Base-by-base conservation (phyloP, 2,329 filamentous ascomycete genomes). In the Exophiala spinifera region DNA sequence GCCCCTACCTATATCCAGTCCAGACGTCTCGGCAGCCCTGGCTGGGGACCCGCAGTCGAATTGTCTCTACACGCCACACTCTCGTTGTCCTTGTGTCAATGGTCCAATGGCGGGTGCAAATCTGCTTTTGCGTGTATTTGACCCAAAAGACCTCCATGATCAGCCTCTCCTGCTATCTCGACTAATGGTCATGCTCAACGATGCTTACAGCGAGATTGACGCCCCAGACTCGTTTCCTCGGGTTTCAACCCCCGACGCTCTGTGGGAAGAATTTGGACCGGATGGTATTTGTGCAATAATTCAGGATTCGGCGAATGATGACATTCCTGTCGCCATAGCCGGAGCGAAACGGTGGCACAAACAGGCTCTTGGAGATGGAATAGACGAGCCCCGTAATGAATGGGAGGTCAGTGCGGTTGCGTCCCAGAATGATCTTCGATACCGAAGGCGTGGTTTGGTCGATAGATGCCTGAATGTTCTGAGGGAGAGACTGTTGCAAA, bases 131-230 rank as follows among this genome's bases (percentile, higher is more conserved):
- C 46, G 46, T 36, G 46, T 48, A 10, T 36, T 48, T 28, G 37
- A 28, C 2, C 19, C 46, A 17, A 11, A 36, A 20, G 23, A 48
- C 15, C 14, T 48, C 5, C n/a, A 8, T 2, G 46, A 48, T 20
- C 3, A 6, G 15, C 17, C 25, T 20, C 23, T 48, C 17, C 8
- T 28, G 6, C 46, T 33, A 14, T 25, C 23, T 25, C 23, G 23
- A 25, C 25, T 48, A 11, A 14, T 48, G 13, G 13, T 33, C n/a
- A 48, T 48, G 46, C 34, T 48, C 46, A 48, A 48, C 28, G 28
- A 48, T 11, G 28, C 17, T 5, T 48, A 48, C 31, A 33, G 21
- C 14, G 17, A 44, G 17, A 14, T 15, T 44, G 40, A 21, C 13
- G 40, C 17, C 40, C 17, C 4, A 20, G 40, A 11, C 17, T n/a